Conservation (phyloP, 1,284 basidiomycete genomes). For the Kalmanozyma brasiliensis region DNA sequence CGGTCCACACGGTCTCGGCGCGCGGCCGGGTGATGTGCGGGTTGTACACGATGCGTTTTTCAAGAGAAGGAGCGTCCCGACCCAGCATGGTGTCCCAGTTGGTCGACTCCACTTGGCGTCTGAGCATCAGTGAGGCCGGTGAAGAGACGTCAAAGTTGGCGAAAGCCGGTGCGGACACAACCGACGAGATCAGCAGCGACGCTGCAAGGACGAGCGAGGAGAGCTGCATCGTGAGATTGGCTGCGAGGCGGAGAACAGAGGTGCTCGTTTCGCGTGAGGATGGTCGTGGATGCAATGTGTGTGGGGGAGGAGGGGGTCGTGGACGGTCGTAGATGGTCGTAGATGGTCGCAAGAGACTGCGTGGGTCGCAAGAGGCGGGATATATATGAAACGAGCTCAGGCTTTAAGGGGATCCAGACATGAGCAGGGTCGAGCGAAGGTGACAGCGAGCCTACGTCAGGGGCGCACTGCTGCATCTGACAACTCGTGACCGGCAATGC, state of each 20-base stretch:
- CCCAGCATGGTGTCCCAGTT: slow-evolving; percentile 27
- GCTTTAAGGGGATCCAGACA: no score
- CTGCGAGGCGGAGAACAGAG: neutral
- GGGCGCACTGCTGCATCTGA: no score
- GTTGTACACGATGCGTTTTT: slow-evolving; percentile 50
- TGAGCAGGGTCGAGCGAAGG: no score
- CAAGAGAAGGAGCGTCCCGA: slow-evolving; percentile 7
- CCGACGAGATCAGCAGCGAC: slow-evolving; percentile 26
- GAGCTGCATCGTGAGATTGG: slow-evolving; percentile 24
- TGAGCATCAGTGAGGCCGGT: slow-evolving; percentile 37
- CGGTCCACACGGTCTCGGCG: slow-evolving; percentile 25
- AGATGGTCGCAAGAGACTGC: neutral
- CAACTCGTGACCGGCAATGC: neutral
- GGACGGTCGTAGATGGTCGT: neutral
- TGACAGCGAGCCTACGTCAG: no score
- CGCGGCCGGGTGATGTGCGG: slow-evolving; percentile 39
- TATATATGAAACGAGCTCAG: no score
- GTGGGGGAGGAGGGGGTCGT: neutral
- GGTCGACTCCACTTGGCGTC: slow-evolving; percentile 24
- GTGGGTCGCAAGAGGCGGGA: no score
- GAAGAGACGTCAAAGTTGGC: slow-evolving; percentile 18
- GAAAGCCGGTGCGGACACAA: slow-evolving; percentile 12
- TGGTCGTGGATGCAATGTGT: neutral
- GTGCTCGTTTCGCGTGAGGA: no score
- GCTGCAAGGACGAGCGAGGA: slow-evolving; percentile 24